Percentiles rank a stretch among this genome's conserved stretches.
phyloP scores from a whole-genome alignment of 331 rosid species.

The Pyrus hybrid region DNA sequence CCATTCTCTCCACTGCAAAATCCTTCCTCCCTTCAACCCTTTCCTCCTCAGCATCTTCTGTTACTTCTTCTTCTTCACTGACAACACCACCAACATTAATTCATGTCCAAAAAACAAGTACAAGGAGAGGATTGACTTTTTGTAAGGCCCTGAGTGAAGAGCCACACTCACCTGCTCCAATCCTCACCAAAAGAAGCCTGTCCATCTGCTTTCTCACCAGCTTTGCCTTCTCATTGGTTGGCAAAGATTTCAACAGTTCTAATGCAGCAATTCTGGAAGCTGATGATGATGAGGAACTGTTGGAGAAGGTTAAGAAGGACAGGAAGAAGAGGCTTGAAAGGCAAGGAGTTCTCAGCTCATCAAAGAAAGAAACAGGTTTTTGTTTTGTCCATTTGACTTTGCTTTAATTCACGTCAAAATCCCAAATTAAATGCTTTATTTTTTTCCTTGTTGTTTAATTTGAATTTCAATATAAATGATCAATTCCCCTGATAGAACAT shows the following conservation, averaged over 20 bases:
- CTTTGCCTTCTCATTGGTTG: conserved; percentile 44
- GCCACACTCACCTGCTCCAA: conserved; percentile 9
- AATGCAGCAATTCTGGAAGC: conserved; percentile 93
- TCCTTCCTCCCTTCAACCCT: conserved; percentile 23
- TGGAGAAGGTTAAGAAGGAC: conserved; percentile 76
- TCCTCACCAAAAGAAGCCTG: conserved; percentile 58
- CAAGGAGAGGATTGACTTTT: conserved; percentile 21
- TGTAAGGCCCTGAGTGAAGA: conserved; percentile 38
- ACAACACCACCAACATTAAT: conserved; percentile 14
- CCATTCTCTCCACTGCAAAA: conserved; percentile 59
- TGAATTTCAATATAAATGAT: too few relatives aligned
- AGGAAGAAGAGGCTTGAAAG: conserved; percentile 85
- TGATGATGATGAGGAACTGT: conserved; percentile 79
- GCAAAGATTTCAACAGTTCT: conserved; percentile 30
- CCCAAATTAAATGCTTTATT: neutral
- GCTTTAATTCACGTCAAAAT: neutral
- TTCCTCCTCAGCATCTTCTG: neutral
- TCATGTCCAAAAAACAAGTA: conserved; percentile 21
- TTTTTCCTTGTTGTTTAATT: neutral
- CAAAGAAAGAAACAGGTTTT: conserved; percentile 71
- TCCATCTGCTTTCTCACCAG: conserved; percentile 41
- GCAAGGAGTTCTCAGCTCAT: conserved; percentile 64
- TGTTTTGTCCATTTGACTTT: too few relatives aligned
- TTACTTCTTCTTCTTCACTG: conserved; percentile 22
- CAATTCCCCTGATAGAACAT: too few relatives aligned